These are phyloP conservation scores for Tuber magnatum DNA, from an alignment of 495 filamentous ascomycete species.

Conservation along the genomic window DNA sequence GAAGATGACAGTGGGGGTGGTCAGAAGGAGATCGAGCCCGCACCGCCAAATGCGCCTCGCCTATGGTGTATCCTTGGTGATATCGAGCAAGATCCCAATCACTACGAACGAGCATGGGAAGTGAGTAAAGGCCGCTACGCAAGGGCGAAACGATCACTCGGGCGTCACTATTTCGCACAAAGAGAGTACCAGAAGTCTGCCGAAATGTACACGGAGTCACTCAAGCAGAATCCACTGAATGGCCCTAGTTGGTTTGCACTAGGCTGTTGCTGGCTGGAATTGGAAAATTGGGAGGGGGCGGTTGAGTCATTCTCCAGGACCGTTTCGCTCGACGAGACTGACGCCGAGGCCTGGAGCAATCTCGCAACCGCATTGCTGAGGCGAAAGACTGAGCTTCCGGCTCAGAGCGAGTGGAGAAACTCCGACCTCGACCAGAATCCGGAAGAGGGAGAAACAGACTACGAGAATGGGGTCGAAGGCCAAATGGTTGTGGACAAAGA, in stretches of 20 bases:
- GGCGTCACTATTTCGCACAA: conserved; percentile 61
- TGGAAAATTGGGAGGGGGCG: conserved; percentile 69
- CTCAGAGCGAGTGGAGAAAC: conserved; percentile 30
- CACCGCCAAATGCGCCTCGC: conserved; percentile 75
- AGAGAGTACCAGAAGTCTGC: conserved; percentile 62
- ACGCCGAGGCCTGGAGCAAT: conserved; percentile 92
- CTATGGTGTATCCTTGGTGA: conserved; percentile 93
- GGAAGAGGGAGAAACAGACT: conserved; percentile 44
- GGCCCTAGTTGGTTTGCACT: conserved; percentile 78
- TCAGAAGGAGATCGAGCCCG: conserved; percentile 50
- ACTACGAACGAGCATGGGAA: conserved; percentile 84
- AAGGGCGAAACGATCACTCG: conserved; percentile 78
- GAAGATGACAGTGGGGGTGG: conserved; percentile 14
- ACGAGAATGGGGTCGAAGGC: conserved; percentile 22
- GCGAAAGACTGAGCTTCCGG: conserved; percentile 30
- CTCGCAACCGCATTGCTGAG: conserved; percentile 72
- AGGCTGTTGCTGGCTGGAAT: conserved; percentile 75
- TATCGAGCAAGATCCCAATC: conserved; percentile 61
- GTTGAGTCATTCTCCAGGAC: conserved; percentile 74
- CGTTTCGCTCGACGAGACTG: conserved; percentile 74
- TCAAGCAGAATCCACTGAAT: conserved; percentile 72
- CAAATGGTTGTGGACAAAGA: conserved; percentile 46
- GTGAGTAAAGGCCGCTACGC: conserved; percentile 74
- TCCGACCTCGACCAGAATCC: conserved; percentile 41
- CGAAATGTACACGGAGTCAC: conserved; percentile 66